Conservation (phyloP, 495 filamentous ascomycete genomes). For the Melanomma pulvis-pyrius region DNA sequence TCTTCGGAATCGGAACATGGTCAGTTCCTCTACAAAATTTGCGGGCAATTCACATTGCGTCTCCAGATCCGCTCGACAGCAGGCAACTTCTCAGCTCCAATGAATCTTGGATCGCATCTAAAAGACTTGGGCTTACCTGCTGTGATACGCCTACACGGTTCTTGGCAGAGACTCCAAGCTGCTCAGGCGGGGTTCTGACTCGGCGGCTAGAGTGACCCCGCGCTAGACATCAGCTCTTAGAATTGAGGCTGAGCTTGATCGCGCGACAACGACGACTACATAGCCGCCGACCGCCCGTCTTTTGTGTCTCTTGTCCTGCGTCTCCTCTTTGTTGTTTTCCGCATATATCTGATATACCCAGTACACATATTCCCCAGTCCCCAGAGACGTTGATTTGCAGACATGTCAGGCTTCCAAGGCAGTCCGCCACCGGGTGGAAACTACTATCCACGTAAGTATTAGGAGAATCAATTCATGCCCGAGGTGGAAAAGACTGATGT, state of each 20-base stretch:
- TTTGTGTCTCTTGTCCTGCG: not conserved
- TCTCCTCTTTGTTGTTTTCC: not conserved
- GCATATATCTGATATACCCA: not conserved
- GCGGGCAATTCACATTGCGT: too few species aligned
- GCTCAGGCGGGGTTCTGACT: conserved; percentile 5
- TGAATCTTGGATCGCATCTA: not conserved
- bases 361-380: not conserved
- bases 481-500: conserved; percentile 13
- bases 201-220: conserved; percentile 33
- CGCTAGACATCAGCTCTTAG: conserved; percentile 21
- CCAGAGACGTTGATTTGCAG: not conserved
- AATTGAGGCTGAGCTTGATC: conserved; percentile 32
- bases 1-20: not conserved
- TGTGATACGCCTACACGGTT: not conserved
- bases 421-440: conserved; percentile 34
- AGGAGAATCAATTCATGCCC: too few species aligned
- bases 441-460: conserved; percentile 46
- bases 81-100: not conserved
- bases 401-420: conserved; percentile 32
- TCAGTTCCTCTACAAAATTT: not conserved
- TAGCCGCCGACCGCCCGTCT: conserved; percentile 8
- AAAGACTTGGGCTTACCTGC: not conserved
- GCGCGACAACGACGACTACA: conserved; percentile 5
- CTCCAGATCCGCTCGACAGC: not conserved
- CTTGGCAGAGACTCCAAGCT: conserved; percentile 8